A percentile compares a stretch with the other conserved stretches of the same genome.
Conservation (phyloP, 306 rosid species). For the Pterocarpus macrocarpus region DNA sequence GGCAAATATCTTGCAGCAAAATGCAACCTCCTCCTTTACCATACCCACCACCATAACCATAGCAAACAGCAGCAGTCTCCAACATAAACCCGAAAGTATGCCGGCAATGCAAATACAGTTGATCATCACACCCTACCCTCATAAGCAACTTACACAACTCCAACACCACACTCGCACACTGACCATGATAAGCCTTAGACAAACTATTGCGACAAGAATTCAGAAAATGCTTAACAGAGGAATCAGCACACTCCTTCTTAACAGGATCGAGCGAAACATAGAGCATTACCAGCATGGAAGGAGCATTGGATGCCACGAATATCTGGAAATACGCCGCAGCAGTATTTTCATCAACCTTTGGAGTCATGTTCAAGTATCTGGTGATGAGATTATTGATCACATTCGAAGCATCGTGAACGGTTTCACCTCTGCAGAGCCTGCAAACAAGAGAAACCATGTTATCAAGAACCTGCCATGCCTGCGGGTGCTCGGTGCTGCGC, state of each 20-base stretch:
- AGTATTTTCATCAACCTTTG: slow-evolving; percentile 32
- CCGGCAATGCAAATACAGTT: slow-evolving; percentile 66
- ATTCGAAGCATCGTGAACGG: not conserved
- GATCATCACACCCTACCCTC: slow-evolving; percentile 53
- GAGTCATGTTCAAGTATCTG: slow-evolving; percentile 42
- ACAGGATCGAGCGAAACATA: slow-evolving; percentile 50
- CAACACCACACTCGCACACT: slow-evolving; percentile 56
- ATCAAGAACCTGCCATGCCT: slow-evolving; percentile 58
- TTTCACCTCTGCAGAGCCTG: slow-evolving; percentile 61
- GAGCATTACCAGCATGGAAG: slow-evolving; percentile 62
- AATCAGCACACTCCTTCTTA: slow-evolving; percentile 56
- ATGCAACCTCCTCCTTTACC: slow-evolving; percentile 33
- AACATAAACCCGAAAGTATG: slow-evolving; percentile 58
- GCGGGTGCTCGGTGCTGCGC: slow-evolving; percentile 64
- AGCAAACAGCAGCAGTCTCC: slow-evolving; percentile 38
- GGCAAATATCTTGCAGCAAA: slow-evolving; percentile 56
- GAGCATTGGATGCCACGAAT: slow-evolving; percentile 60
- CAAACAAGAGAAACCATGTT: slow-evolving; percentile 52
- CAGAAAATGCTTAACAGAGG: slow-evolving; percentile 58
- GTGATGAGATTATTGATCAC: slow-evolving; percentile 44
- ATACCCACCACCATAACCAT: not conserved
- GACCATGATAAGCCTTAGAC: slow-evolving; percentile 41
- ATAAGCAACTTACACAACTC: slow-evolving; percentile 78
- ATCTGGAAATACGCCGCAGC: slow-evolving; percentile 55
- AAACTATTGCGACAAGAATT: slow-evolving; percentile 31